Percentiles rank a stretch among this genome's conserved stretches.
phyloP scores from a whole-genome alignment of 148 eudicot species.

The Rhododendron vialii region DNA sequence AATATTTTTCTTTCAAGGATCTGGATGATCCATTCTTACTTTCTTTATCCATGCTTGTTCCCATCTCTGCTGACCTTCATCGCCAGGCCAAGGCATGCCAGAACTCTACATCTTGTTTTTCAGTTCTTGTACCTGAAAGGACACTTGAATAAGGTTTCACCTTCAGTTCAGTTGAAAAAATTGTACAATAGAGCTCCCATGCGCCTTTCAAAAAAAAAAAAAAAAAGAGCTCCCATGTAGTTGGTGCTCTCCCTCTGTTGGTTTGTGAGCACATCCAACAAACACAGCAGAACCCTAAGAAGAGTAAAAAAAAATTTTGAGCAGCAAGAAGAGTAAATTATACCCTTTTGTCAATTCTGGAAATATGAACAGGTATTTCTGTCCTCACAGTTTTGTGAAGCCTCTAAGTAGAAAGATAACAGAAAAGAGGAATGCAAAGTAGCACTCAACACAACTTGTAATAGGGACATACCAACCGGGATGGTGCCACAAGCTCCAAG shows the following conservation, averaged over 20 bases:
- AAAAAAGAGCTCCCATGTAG: no score
- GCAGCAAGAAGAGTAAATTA: not conserved
- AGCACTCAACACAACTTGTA: not conserved
- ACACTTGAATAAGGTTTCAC: constrained; percentile 12
- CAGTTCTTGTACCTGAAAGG: constrained; percentile 72
- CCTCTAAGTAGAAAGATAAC: not conserved
- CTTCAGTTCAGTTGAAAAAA: not conserved
- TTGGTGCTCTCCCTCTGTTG: not conserved
- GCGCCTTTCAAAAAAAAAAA: no score
- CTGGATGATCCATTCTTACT: constrained; percentile 33
- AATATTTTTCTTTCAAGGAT: not conserved
- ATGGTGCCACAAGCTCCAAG: constrained; percentile 77
- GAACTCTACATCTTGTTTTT: constrained; percentile 70
- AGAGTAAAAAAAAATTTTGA: no score
- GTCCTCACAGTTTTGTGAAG: not conserved
- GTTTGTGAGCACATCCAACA: not conserved
- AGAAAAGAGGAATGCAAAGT: not conserved
- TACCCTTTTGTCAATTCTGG: not conserved
- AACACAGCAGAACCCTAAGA: not conserved
- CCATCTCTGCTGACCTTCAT: constrained; percentile 88
- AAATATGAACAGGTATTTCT: not conserved
- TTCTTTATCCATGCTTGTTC: constrained; percentile 98
- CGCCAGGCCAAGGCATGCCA: constrained; percentile 99
- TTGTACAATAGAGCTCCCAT: not conserved
- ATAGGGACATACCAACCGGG: constrained; percentile 58